Evolutionary conservation across 164 flowering plant species (phyloP).

Genomic region (Paratinospora sagittata): DNA sequence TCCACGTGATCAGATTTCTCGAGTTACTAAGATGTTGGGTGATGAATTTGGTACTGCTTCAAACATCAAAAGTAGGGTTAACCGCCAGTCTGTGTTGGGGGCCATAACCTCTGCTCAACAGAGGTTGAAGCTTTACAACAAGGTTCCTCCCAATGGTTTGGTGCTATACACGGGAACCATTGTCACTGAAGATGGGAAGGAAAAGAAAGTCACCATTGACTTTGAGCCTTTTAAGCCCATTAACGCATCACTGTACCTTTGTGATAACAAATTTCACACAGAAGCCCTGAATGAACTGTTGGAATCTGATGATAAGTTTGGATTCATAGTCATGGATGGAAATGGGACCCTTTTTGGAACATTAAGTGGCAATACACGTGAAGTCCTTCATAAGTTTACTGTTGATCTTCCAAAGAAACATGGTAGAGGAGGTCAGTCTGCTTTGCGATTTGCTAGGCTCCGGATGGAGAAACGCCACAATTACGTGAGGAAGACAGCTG

Average conservation of each 20-base stretch:
- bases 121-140: not conserved
- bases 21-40: conserved; percentile 5
- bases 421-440: no score
- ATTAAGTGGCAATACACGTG: no score
- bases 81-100: conserved; percentile 7
- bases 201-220: conserved; percentile 1
- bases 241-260: conserved; percentile 4
- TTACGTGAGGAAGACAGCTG: no score
- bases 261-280: conserved; percentile 9
- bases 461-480: no score
- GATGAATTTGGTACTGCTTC: conserved; percentile 8
- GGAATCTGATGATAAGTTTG: conserved; percentile 9
- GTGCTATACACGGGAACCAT: conserved; percentile 4
- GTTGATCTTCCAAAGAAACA: no score
- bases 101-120: conserved; percentile 8
- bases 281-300: conserved; percentile 4
- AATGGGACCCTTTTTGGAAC: no score
- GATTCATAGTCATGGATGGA: not conserved
- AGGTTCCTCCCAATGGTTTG: conserved; percentile 5
- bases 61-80: conserved; percentile 6
- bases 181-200: conserved; percentile 4
- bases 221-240: not conserved
- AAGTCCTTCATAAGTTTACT: no score
- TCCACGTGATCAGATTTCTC: no score
- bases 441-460: no score